phyloP scores from a whole-genome alignment of 2,329 filamentous ascomycete genomes.

The Atkinsonella hypoxylon region DNA sequence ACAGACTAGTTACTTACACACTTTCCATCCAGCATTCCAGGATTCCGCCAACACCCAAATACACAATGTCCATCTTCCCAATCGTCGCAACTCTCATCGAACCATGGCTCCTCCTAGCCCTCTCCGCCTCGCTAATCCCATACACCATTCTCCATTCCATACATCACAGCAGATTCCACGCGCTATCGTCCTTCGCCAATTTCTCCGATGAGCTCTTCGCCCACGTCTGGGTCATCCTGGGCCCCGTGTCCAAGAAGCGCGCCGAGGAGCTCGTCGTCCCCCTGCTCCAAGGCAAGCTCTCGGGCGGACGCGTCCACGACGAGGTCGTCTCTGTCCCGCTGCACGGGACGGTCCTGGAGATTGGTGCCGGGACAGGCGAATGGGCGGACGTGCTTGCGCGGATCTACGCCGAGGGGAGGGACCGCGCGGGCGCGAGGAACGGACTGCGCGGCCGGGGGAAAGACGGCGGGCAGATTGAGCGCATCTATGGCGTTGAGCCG shows the following conservation, averaged over 20 bases:
- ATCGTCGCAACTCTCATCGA: constrained; percentile 22
- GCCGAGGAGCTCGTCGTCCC: constrained; percentile 35
- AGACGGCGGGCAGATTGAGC: no score
- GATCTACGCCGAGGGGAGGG: no score
- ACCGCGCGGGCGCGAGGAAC: no score
- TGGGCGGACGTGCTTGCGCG: no score
- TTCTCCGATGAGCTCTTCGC: constrained; percentile 45
- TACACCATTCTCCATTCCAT: constrained; percentile 34
- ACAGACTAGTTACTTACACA: no score
- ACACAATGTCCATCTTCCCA: constrained; percentile 18
- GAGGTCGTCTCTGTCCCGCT: constrained; percentile 17
- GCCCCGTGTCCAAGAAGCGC: constrained; percentile 34
- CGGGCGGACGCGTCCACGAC: constrained; percentile 23
- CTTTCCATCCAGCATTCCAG: background rate
- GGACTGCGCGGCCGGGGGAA: no score
- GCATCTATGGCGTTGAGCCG: no score
- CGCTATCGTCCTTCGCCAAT: constrained; percentile 28
- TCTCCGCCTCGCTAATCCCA: constrained; percentile 38
- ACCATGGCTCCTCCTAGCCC: constrained; percentile 41
- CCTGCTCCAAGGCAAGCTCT: constrained; percentile 38
- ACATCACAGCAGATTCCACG: constrained; percentile 17
- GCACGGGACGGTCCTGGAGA: no score
- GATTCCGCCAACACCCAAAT: background rate
- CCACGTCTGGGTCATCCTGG: constrained; percentile 45
- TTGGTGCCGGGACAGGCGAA: no score